Evolutionary conservation across 2,329 filamentous ascomycete species (phyloP).

Genomic region (Didymellaceae sp.): DNA sequence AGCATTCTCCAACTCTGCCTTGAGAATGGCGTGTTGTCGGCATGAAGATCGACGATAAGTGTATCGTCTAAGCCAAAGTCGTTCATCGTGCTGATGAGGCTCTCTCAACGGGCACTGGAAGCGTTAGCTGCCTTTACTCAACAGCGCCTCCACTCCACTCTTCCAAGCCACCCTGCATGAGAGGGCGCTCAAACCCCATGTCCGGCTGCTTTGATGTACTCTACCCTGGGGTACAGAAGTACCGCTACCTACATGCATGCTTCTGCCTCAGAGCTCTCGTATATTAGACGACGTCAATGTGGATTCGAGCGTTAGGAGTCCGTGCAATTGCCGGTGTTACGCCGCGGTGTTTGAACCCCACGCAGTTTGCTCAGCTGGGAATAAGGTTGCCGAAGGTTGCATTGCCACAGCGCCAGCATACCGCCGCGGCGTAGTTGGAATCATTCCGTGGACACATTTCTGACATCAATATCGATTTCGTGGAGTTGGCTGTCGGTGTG

Average conservation of each 20-base stretch:
- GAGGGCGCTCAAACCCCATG: background rate
- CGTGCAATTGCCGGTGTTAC: slow-evolving; percentile 5
- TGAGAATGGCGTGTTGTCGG: slow-evolving; percentile 5
- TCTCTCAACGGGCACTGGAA: slow-evolving; percentile 9
- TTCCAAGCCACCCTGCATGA: slow-evolving; percentile 12
- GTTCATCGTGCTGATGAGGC: slow-evolving; percentile 10
- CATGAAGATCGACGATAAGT: slow-evolving; percentile 7
- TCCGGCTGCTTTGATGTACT: slow-evolving; percentile 3
- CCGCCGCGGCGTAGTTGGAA: background rate
- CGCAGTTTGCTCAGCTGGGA: slow-evolving; percentile 1
- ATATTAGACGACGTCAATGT: background rate
- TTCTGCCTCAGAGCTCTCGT: background rate
- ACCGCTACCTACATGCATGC: slow-evolving; percentile 1
- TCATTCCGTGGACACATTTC: background rate
- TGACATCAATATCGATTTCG: slow-evolving; percentile 8
- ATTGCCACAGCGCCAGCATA: slow-evolving; percentile 1
- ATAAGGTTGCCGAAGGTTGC: slow-evolving; percentile 1
- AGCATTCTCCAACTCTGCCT: background rate
- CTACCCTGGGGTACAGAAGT: slow-evolving; percentile 7
- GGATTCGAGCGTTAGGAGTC: background rate
- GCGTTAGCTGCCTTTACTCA: slow-evolving; percentile 13
- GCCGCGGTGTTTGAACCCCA: slow-evolving; percentile 13
- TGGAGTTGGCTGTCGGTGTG: slow-evolving; percentile 3
- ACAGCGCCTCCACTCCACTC: slow-evolving; percentile 9
- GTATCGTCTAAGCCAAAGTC: slow-evolving; percentile 2